These are phyloP conservation scores for Aureobasidium sp. DNA, from an alignment of 2,329 filamentous ascomycete species.

Conservation along the genomic window DNA sequence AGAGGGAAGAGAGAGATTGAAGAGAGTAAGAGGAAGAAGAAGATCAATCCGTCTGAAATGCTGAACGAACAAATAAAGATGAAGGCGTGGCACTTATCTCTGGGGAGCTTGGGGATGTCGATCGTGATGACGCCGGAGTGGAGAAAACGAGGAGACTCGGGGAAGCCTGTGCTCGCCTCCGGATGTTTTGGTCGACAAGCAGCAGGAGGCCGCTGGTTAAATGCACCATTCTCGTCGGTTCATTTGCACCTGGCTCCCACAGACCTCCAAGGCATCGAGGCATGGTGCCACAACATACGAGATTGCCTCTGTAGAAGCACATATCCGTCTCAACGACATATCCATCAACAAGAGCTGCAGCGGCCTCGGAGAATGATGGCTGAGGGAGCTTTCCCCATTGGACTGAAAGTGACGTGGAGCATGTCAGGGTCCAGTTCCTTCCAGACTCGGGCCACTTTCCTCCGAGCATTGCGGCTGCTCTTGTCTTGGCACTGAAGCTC, in stretches of 20 bases:
- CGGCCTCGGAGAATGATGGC: background rate
- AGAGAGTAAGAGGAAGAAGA: background rate
- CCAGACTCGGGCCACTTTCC: background rate
- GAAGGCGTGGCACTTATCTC: background rate
- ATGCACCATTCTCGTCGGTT: background rate
- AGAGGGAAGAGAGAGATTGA: background rate
- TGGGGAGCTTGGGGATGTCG: background rate
- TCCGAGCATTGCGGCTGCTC: background rate
- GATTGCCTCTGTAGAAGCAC: background rate
- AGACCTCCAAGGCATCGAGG: no score
- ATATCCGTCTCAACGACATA: background rate
- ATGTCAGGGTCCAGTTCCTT: background rate
- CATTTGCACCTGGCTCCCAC: background rate
- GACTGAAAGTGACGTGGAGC: background rate
- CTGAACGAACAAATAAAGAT: background rate
- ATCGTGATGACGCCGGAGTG: background rate
- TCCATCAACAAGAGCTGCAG: background rate
- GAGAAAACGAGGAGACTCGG: conserved; percentile 7
- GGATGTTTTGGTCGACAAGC: conserved; percentile 1
- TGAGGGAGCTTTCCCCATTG: background rate
- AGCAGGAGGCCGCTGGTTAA: background rate
- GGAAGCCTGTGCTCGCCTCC: background rate
- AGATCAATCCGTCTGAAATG: background rate
- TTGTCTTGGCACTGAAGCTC: background rate
- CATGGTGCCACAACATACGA: background rate